Evolutionary conservation across 2,329 filamentous ascomycete species (phyloP).

Genomic region (Nemania sp.): DNA sequence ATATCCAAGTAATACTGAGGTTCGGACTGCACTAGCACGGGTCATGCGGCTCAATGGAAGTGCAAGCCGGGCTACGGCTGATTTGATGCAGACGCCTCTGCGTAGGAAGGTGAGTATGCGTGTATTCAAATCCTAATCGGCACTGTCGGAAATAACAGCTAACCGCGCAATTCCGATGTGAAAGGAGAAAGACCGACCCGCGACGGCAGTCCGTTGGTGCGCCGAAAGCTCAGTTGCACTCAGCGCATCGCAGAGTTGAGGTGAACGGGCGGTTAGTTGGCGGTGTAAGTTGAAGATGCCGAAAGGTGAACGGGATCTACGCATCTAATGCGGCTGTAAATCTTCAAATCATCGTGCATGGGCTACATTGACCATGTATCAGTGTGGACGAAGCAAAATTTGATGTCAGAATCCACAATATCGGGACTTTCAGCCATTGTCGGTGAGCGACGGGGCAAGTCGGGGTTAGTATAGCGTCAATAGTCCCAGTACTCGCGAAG

Average conservation of each 20-base stretch:
- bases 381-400: constrained; percentile 1
- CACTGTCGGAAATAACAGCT: neutral
- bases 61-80: neutral
- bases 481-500: neutral
- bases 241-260: constrained; percentile 1
- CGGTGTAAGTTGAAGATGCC: constrained; percentile 14
- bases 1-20: neutral
- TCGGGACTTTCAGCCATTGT: constrained; percentile 10
- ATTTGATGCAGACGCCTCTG: constrained; percentile 4
- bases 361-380: neutral
- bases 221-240: neutral
- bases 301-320: neutral
- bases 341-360: neutral
- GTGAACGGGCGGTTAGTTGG: neutral
- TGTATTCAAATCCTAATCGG: constrained; percentile 13
- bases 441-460: constrained; percentile 19
- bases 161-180: neutral
- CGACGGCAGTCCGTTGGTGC: constrained; percentile 11
- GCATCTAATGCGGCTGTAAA: neutral
- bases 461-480: neutral
- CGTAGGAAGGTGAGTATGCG: neutral
- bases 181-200: constrained; percentile 16
- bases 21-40: neutral
- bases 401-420: constrained; percentile 10
- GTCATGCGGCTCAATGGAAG: constrained; percentile 27